These are phyloP conservation scores for Saccharomyces hybrid DNA, from an alignment of 1,139 yeast species.

Conservation along the genomic window DNA sequence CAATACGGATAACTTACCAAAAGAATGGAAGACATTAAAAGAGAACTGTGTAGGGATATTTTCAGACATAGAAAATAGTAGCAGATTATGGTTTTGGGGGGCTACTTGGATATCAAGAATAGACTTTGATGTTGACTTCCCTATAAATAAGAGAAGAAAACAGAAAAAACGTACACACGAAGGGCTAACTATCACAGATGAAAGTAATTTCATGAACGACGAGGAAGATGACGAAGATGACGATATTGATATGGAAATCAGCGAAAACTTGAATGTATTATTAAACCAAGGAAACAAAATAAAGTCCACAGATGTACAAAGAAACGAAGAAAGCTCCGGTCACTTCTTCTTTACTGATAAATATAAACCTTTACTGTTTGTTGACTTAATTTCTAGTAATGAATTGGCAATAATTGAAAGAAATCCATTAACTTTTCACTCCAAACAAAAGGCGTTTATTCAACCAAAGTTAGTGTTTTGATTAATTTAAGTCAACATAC, in stretches of 20 bases:
- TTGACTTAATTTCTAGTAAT: conserved; percentile 45
- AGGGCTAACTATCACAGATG: conserved; percentile 46
- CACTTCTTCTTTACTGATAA: conserved; percentile 74
- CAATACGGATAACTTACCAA: conserved; percentile 70
- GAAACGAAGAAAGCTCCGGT: conserved; percentile 28
- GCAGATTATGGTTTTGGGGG: conserved; percentile 77
- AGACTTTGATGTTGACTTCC: conserved; percentile 57
- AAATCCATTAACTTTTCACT: conserved; percentile 44
- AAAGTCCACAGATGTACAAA: conserved; percentile 31
- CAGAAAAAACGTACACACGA: conserved; percentile 56
- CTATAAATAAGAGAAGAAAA: conserved; percentile 37
- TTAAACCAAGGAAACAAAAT: conserved; percentile 12
- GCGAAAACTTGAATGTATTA: conserved; percentile 13
- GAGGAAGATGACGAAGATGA: conserved; percentile 30
- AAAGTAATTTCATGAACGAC: conserved; percentile 26
- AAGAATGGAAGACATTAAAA: conserved; percentile 48
- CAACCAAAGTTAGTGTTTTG: conserved; percentile 57
- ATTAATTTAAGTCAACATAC: conserved; percentile 2
- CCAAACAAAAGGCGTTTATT: conserved; percentile 69
- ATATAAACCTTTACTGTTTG: conserved; percentile 67
- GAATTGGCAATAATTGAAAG: conserved; percentile 74
- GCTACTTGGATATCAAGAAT: conserved; percentile 76
- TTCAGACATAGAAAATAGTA: conserved; percentile 33
- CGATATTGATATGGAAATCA: conserved; percentile 32
- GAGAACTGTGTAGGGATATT: conserved; percentile 76